Conservation (phyloP, 2,329 filamentous ascomycete genomes). For the Fusarium anthophilum region DNA sequence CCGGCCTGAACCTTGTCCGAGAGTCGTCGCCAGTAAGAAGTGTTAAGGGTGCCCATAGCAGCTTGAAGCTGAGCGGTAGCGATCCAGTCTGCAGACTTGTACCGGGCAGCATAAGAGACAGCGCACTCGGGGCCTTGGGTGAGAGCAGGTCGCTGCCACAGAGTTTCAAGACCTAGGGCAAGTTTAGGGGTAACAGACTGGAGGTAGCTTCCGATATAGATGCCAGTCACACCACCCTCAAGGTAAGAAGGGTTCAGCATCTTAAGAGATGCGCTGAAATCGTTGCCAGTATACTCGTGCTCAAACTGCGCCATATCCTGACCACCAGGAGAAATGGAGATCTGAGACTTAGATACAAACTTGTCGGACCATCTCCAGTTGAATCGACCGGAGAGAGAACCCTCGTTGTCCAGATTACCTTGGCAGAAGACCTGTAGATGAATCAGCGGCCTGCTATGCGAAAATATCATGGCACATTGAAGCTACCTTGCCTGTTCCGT, state of each 20-base stretch:
- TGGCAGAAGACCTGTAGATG: slow-evolving; percentile 84
- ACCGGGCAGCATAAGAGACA: slow-evolving; percentile 88
- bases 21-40: slow-evolving; percentile 92
- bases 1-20: slow-evolving; percentile 97
- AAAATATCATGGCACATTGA: slow-evolving; percentile 3
- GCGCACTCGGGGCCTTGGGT: slow-evolving; percentile 90
- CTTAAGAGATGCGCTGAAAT: slow-evolving; percentile 94
- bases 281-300: slow-evolving; percentile 91
- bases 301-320: slow-evolving; percentile 94
- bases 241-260: slow-evolving; percentile 94
- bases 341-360: slow-evolving; percentile 85
- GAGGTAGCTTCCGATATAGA: slow-evolving; percentile 94
- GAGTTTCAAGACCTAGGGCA: slow-evolving; percentile 87
- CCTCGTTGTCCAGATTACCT: slow-evolving; percentile 94
- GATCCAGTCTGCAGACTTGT: slow-evolving; percentile 93
- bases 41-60: slow-evolving; percentile 85
- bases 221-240: slow-evolving; percentile 92
- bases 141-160: slow-evolving; percentile 90
- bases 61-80: slow-evolving; percentile 85
- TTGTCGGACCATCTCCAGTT: slow-evolving; percentile 89
- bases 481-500: slow-evolving; percentile 87
- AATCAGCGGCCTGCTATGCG: slow-evolving; percentile 28
- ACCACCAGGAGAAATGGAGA: slow-evolving; percentile 81
- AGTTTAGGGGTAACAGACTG: slow-evolving; percentile 90
- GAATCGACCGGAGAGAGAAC: slow-evolving; percentile 85